A percentile compares a stretch with the other conserved stretches of the same genome.
These are phyloP conservation scores for Triangularia verruculosa DNA, from an alignment of 2,329 filamentous ascomycete species.

Conservation along the genomic window DNA sequence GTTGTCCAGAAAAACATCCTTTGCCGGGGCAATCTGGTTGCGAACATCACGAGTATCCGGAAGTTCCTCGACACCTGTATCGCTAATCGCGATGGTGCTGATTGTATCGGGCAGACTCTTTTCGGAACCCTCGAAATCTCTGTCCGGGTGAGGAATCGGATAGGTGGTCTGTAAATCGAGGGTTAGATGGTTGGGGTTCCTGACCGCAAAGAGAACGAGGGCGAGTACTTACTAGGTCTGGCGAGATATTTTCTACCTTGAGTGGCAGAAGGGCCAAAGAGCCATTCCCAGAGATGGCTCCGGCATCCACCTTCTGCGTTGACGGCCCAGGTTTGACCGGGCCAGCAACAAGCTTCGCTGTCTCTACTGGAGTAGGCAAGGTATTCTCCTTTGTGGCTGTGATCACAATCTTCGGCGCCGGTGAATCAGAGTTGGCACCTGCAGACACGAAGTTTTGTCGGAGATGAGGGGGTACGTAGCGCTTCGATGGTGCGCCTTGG, in stretches of 20 bases:
- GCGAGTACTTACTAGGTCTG: not conserved
- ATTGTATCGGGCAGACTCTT: constrained; percentile 12
- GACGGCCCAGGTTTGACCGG: not conserved
- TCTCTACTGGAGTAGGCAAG: not conserved
- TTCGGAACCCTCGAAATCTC: constrained; percentile 12
- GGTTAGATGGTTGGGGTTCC: not conserved
- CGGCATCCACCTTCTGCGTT: not conserved
- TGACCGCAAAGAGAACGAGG: not conserved
- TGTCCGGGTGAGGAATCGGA: constrained; percentile 10
- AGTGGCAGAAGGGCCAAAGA: not conserved
- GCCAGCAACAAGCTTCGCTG: not conserved
- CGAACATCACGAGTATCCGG: constrained; percentile 15
- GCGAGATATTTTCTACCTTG: not conserved
- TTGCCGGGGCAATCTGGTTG: constrained; percentile 16
- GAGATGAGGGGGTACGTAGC: not conserved
- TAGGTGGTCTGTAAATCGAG: not conserved
- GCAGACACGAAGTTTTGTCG: not conserved
- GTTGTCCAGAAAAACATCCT: constrained; percentile 2
- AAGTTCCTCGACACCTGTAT: not conserved
- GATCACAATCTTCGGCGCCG: not conserved
- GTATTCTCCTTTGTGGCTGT: not conserved
- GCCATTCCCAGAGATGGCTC: not conserved
- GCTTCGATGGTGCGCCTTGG: not conserved
- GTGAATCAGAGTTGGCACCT: not conserved
- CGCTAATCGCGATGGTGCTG: constrained; percentile 9